Evolutionary conservation across 345 rosid species (phyloP).

Genomic region (Aegle marmelos): DNA sequence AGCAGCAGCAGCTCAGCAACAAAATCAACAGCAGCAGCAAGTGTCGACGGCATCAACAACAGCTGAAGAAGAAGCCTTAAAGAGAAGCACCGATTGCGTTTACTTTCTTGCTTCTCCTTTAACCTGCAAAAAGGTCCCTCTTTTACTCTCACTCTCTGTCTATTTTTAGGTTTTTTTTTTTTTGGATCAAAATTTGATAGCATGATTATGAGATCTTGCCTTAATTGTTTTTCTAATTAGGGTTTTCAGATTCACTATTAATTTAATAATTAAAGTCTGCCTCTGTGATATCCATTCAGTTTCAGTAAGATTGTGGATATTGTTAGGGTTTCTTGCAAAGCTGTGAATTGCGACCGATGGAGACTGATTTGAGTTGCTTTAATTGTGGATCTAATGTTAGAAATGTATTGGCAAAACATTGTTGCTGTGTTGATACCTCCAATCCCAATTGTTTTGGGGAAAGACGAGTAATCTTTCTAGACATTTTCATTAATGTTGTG

Average conservation of each 20-base stretch:
- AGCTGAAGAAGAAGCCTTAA: conserved; percentile 78
- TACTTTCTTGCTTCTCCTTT: conserved; percentile 94
- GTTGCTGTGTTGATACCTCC: background rate
- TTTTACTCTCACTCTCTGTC: no score
- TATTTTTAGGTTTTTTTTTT: background rate
- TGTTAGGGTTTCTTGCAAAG: background rate
- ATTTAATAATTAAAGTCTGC: background rate
- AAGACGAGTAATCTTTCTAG: no score
- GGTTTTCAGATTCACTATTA: background rate
- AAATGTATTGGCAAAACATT: background rate
- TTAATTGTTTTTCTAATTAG: background rate
- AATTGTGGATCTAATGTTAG: background rate
- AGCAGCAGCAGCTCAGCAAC: conserved; percentile 35
- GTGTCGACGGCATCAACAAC: conserved; percentile 28
- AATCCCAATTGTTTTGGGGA: background rate
- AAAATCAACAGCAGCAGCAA: conserved; percentile 34
- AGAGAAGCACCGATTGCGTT: conserved; percentile 93
- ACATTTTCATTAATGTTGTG: background rate
- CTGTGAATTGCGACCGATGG: background rate
- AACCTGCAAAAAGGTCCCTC: conserved; percentile 93
- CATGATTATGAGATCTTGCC: conserved; percentile 11
- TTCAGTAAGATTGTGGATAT: background rate
- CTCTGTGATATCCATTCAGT: background rate
- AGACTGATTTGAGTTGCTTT: background rate
- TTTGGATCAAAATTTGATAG: background rate